Conservation (phyloP, 768 basidiomycete genomes). For the Tulasnella sp. region DNA sequence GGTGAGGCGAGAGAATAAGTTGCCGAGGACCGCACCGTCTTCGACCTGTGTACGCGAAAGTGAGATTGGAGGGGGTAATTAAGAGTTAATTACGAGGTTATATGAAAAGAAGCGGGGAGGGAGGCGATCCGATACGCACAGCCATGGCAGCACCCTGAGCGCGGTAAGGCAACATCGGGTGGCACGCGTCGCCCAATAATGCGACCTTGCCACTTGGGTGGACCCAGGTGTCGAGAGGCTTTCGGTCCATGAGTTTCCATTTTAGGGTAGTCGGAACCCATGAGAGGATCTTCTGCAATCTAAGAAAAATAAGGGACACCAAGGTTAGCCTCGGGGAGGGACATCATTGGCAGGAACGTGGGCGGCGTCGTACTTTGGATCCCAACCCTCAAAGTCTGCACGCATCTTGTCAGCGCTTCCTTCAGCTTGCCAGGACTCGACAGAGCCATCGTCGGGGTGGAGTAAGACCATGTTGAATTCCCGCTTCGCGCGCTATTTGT, state of each 20-base stretch:
- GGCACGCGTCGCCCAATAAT: conserved; percentile 54
- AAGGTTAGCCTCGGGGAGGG: not conserved
- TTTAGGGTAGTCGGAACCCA: conserved; percentile 47
- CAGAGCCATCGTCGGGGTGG: conserved; percentile 27
- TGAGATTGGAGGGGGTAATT: not conserved
- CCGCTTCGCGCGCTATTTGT: conserved; percentile 30
- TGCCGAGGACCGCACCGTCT: conserved; percentile 46
- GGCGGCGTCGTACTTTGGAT: conserved; percentile 37
- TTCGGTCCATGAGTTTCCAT: conserved; percentile 49
- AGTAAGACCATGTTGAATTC: conserved; percentile 29
- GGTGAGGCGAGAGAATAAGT: conserved; percentile 49
- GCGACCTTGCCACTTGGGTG: conserved; percentile 44
- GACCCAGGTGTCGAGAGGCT: conserved; percentile 49
- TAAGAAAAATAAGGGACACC: not conserved
- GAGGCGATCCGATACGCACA: conserved; percentile 21
- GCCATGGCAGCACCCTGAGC: conserved; percentile 54
- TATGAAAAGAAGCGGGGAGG: not conserved
- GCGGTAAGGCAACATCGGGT: conserved; percentile 56
- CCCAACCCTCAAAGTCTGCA: conserved; percentile 47
- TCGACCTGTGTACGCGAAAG: conserved; percentile 38
- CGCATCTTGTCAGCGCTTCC: conserved; percentile 48
- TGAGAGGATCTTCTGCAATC: conserved; percentile 44
- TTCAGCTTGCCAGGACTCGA: conserved; percentile 44
- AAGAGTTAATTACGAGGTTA: not conserved
- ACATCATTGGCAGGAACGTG: not conserved